These are phyloP conservation scores for Rhododendron molle DNA, from an alignment of 148 eudicot species.

Conservation along the genomic window DNA sequence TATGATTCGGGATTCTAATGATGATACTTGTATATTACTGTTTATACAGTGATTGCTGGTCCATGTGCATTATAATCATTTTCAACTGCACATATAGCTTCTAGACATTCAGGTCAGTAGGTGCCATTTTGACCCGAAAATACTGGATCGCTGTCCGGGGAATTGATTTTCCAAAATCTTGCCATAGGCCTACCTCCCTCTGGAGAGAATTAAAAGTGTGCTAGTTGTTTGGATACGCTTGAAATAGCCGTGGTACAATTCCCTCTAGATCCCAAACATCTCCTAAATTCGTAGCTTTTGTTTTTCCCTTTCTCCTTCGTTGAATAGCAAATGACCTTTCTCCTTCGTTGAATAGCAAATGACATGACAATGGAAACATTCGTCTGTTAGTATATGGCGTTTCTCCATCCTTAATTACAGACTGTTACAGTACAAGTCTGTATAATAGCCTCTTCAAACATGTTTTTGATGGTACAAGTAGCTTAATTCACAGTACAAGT, in stretches of 20 bases:
- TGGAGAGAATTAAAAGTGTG: neutral
- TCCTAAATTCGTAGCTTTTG: no score
- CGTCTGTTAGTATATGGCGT: neutral
- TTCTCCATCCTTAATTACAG: no score
- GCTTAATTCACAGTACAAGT: no score
- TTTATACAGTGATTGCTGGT: neutral
- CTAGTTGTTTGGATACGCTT: neutral
- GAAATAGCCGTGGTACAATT: no score
- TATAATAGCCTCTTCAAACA: neutral
- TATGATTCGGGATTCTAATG: neutral
- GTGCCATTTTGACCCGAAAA: neutral
- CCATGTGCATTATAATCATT: neutral
- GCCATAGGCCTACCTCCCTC: neutral
- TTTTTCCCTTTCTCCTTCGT: no score
- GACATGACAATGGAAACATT: neutral
- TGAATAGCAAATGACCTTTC: neutral
- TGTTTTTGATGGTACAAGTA: neutral
- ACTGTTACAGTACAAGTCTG: no score
- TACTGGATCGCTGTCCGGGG: neutral
- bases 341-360: neutral
- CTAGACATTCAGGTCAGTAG: neutral
- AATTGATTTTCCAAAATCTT: neutral
- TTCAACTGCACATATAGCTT: neutral
- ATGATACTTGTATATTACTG: neutral
- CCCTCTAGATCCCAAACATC: no score